Evolutionary conservation across 169 alveolate genomes (phyloP).

Genomic region (Cryptosporidium baileyi): DNA sequence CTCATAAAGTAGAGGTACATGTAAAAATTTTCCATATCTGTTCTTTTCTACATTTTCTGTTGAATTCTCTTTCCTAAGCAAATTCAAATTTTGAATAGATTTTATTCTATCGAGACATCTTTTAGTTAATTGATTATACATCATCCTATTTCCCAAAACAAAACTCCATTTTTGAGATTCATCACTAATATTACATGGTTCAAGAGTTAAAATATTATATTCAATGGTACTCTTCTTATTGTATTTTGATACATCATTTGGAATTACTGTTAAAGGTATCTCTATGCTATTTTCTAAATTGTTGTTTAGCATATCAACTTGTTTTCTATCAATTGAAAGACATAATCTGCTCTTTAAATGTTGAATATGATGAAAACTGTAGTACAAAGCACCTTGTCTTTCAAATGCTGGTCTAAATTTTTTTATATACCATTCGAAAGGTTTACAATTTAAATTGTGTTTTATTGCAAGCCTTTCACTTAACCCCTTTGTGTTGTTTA

Average conservation of each 20-base stretch:
- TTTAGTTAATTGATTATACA: not conserved
- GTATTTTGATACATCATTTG: constrained; percentile 38
- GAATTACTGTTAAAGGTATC: constrained; percentile 57
- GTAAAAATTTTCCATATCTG: too few species aligned
- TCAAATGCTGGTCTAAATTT: constrained; percentile 72
- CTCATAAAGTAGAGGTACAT: constrained; percentile 15
- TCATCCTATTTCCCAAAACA: constrained; percentile 56
- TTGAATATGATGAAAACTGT: constrained; percentile 46
- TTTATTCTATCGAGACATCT: constrained; percentile 22
- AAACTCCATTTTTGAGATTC: constrained; percentile 51
- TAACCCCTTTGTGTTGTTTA: not conserved
- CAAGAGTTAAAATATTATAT: constrained; percentile 3
- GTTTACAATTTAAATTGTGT: constrained; percentile 60
- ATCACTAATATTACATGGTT: constrained; percentile 8
- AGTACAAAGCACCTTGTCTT: constrained; percentile 50
- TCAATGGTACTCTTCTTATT: constrained; percentile 16
- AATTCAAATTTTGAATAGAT: not conserved
- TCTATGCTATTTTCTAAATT: not conserved
- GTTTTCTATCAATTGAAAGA: not conserved
- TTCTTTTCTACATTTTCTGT: not conserved
- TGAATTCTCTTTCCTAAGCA: too few species aligned
- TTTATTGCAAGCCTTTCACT: constrained; percentile 68
- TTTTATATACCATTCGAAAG: constrained; percentile 71
- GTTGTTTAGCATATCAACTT: not conserved
- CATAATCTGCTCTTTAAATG: constrained; percentile 53